A percentile compares a stretch with the other conserved stretches of the same genome.
phyloP scores from a whole-genome alignment of 495 filamentous ascomycete species.

The Talaromyces wortmannii region DNA sequence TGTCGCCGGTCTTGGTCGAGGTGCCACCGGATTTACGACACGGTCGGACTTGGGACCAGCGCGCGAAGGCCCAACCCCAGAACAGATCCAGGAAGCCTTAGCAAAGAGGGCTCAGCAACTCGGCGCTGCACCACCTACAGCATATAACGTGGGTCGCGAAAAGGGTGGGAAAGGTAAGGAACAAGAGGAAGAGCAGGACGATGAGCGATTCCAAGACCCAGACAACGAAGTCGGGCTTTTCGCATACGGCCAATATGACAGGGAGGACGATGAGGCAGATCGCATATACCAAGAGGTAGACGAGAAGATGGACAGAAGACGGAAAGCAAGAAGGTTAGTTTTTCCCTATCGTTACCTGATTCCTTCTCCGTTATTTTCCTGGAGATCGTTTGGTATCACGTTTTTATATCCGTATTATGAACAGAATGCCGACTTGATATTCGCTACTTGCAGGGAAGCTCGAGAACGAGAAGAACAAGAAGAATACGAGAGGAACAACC shows the following conservation, averaged over 20 bases:
- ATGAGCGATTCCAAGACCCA: constrained; percentile 87
- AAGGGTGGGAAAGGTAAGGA: constrained; percentile 55
- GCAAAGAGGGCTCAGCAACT: constrained; percentile 84
- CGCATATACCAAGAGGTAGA: constrained; percentile 91
- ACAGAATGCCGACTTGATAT: constrained; percentile 80
- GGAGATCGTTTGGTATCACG: constrained; percentile 67
- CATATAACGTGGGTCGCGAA: constrained; percentile 71
- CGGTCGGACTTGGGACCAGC: constrained; percentile 95
- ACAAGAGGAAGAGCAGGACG: constrained; percentile 67
- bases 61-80: constrained; percentile 92
- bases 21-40: constrained; percentile 96
- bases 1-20: constrained; percentile 94
- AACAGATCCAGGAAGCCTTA: constrained; percentile 95
- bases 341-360: constrained; percentile 12
- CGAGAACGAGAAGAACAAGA: constrained; percentile 85
- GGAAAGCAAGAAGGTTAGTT: constrained; percentile 87
- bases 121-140: constrained; percentile 71
- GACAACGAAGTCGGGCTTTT: constrained; percentile 97
- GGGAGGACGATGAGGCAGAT: constrained; percentile 96
- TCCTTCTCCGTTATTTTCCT: constrained; percentile 10
- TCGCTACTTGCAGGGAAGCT: constrained; percentile 77
- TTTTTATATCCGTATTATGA: constrained; percentile 49
- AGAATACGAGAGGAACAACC: constrained; percentile 93
- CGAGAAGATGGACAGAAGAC: constrained; percentile 88
- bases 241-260: constrained; percentile 86